Evolutionary conservation across 257 asterid genomes (phyloP).

Genomic region (Nicotiana otophora): DNA sequence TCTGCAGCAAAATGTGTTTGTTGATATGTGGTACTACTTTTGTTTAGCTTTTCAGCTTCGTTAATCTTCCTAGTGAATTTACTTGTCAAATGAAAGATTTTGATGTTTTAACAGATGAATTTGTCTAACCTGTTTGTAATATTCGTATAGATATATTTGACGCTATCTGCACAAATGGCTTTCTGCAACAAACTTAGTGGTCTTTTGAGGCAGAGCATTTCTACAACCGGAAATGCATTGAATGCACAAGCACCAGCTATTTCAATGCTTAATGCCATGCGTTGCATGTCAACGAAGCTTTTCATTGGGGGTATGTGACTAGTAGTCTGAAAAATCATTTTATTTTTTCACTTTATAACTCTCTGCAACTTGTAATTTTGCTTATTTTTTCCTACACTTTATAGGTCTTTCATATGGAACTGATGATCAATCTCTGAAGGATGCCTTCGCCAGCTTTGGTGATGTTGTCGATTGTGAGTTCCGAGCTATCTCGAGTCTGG

Average conservation of each 20-base stretch:
- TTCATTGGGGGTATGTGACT: slow-evolving; percentile 52
- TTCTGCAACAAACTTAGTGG: slow-evolving; percentile 51
- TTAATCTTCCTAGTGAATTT: neutral
- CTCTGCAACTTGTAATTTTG: neutral
- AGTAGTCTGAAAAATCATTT: neutral
- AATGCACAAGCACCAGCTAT: slow-evolving; percentile 27
- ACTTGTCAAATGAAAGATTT: neutral
- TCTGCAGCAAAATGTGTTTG: no score
- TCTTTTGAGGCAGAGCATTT: slow-evolving; percentile 45
- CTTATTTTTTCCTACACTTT: neutral
- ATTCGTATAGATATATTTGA: slow-evolving; percentile 19
- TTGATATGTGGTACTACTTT: neutral
- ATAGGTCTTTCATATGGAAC: slow-evolving; percentile 74
- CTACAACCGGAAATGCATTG: slow-evolving; percentile 21
- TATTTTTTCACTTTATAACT: neutral
- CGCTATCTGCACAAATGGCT: slow-evolving; percentile 44
- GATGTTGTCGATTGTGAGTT: slow-evolving; percentile 42
- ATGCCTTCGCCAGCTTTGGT: slow-evolving; percentile 72
- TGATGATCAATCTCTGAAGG: slow-evolving; percentile 49
- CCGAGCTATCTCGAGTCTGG: neutral
- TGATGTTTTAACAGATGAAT: neutral
- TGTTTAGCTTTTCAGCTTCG: neutral
- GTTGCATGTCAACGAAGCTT: slow-evolving; percentile 75
- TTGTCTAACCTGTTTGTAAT: neutral
- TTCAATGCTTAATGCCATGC: slow-evolving; percentile 54